These are phyloP conservation scores for Aspergillus funiculosus DNA, from an alignment of 495 filamentous ascomycete genomes.

Conservation along the genomic window DNA sequence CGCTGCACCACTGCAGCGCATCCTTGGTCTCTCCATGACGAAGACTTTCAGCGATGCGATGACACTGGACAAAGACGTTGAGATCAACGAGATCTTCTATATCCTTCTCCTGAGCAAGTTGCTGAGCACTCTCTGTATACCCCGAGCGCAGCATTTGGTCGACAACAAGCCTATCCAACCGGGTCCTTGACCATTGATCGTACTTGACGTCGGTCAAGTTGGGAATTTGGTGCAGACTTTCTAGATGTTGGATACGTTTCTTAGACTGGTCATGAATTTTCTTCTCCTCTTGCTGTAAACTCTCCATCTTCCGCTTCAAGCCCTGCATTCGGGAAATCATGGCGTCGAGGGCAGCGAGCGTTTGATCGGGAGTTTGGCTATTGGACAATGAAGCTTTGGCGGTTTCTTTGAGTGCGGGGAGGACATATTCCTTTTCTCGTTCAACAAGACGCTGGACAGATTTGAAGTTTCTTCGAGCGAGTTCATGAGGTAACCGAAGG, in stretches of 20 bases:
- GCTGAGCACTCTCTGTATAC: conserved; percentile 69
- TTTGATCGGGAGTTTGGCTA: conserved; percentile 55
- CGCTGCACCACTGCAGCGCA: conserved; percentile 81
- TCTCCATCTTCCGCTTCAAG: conserved; percentile 79
- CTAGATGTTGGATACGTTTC: conserved; percentile 72
- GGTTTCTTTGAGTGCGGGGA: conserved; percentile 61
- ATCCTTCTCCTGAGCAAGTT: conserved; percentile 63
- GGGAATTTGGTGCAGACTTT: conserved; percentile 70
- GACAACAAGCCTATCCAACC: conserved; percentile 78
- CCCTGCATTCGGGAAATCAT: conserved; percentile 81
- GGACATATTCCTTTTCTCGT: conserved; percentile 64
- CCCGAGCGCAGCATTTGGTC: conserved; percentile 86
- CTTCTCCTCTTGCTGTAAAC: conserved; percentile 70
- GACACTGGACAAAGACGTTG: conserved; percentile 79
- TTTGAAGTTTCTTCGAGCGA: conserved; percentile 90
- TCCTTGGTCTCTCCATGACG: conserved; percentile 65
- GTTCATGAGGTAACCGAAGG: conserved; percentile 83
- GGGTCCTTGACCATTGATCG: conserved; percentile 76
- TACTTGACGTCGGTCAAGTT: conserved; percentile 89
- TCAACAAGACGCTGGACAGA: conserved; percentile 76
- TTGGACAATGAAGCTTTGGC: conserved; percentile 60
- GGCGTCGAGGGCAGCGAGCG: conserved; percentile 67
- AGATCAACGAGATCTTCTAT: conserved; percentile 83
- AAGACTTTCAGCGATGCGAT: conserved; percentile 65
- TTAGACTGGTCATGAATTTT: conserved; percentile 64